Evolutionary conservation across 768 basidiomycete species (phyloP).

Genomic region (Russula olivacea): DNA sequence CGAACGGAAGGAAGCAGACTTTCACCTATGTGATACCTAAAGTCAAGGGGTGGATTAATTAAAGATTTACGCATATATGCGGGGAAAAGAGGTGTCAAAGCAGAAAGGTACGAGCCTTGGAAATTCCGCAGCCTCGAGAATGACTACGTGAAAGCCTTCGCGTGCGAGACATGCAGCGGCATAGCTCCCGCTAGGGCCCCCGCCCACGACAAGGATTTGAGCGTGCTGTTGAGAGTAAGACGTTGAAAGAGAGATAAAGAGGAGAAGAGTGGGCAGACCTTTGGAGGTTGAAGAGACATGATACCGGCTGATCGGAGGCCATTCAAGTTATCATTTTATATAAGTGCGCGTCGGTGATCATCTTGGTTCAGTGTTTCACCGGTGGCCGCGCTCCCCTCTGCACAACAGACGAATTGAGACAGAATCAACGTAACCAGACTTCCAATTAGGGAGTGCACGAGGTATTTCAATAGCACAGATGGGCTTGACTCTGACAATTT

Average conservation of each 20-base stretch:
- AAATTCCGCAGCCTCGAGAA: conserved; percentile 51
- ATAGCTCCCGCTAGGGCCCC: conserved; percentile 55
- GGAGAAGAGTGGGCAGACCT: neutral
- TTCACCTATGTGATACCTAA: conserved; percentile 45
- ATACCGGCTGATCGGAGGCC: neutral
- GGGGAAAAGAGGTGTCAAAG: neutral
- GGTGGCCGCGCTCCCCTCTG: no score
- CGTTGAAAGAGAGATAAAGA: neutral
- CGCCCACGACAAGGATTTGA: conserved; percentile 49
- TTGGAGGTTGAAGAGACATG: conserved; percentile 13
- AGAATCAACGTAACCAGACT: neutral
- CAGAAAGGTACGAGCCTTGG: conserved; percentile 39
- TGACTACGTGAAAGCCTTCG: conserved; percentile 53
- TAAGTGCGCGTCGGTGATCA: neutral
- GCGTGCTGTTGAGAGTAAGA: conserved; percentile 24
- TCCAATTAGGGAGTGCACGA: neutral
- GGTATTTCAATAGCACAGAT: neutral
- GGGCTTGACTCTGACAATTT: neutral
- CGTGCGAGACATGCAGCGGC: conserved; percentile 49
- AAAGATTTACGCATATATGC: neutral
- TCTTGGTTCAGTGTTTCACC: neutral
- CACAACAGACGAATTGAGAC: no score
- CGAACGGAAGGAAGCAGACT: conserved; percentile 47
- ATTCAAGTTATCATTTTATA: neutral
- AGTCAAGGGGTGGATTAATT: neutral